These are phyloP conservation scores for Amylostereum areolatum DNA, from an alignment of 1,284 basidiomycete genomes.

Conservation along the genomic window DNA sequence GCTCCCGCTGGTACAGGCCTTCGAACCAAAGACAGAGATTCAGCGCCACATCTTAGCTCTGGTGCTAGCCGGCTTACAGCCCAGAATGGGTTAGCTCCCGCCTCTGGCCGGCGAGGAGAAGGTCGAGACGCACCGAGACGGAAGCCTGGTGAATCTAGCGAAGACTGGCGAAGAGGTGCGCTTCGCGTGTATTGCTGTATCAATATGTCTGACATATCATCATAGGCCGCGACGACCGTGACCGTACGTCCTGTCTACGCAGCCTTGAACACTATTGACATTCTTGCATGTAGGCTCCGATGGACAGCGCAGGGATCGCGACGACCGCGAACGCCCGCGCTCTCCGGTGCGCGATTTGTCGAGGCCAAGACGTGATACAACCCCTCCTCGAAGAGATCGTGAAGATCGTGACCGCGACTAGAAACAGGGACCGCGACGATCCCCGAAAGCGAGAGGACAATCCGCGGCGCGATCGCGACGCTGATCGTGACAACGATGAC, in stretches of 20 bases:
- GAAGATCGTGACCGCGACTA: slow-evolving; percentile 24
- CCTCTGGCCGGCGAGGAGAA: slow-evolving; percentile 45
- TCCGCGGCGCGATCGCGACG: slow-evolving; percentile 34
- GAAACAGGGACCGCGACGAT: slow-evolving; percentile 34
- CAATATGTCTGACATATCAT: slow-evolving; percentile 25
- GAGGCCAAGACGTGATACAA: slow-evolving; percentile 48
- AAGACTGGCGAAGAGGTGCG: slow-evolving; percentile 78
- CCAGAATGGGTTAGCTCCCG: slow-evolving; percentile 30
- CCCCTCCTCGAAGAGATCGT: slow-evolving; percentile 38
- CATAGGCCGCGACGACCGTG: slow-evolving; percentile 53
- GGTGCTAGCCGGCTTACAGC: slow-evolving; percentile 34
- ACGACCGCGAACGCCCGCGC: slow-evolving; percentile 50
- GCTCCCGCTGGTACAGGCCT: slow-evolving; percentile 37
- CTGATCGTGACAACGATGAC: slow-evolving; percentile 46
- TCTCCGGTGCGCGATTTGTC: slow-evolving; percentile 59
- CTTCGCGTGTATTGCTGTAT: slow-evolving; percentile 5
- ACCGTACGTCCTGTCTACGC: slow-evolving; percentile 19
- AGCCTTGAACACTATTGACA: background rate
- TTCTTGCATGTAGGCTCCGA: slow-evolving; percentile 35
- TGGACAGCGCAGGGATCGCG: slow-evolving; percentile 48
- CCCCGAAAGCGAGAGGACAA: slow-evolving; percentile 28
- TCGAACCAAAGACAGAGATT: slow-evolving; percentile 64
- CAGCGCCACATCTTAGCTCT: slow-evolving; percentile 52
- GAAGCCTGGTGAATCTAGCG: slow-evolving; percentile 64
- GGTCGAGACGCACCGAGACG: slow-evolving; percentile 55